These are phyloP conservation scores for Corylus heterophylla DNA, from an alignment of 306 rosid genomes.

Conservation along the genomic window DNA sequence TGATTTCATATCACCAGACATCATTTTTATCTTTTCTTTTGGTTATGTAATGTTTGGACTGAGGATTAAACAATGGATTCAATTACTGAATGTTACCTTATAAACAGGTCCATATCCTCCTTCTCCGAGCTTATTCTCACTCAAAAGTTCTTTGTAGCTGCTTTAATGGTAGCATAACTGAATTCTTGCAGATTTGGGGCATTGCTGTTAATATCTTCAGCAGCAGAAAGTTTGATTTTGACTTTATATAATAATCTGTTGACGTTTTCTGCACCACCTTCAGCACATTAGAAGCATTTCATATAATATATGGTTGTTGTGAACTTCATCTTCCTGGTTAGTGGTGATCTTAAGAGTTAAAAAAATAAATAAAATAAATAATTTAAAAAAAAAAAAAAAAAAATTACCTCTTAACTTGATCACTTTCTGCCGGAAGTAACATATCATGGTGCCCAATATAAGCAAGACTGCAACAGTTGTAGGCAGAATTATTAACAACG, in stretches of 20 bases:
- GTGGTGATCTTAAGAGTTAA: neutral
- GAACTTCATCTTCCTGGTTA: neutral
- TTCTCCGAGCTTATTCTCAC: slow-evolving; percentile 46
- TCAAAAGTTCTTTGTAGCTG: slow-evolving; percentile 53
- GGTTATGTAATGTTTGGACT: neutral
- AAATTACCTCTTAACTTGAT: slow-evolving; percentile 1
- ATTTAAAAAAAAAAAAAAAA: neutral
- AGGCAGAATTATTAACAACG: slow-evolving; percentile 11
- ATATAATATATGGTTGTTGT: neutral
- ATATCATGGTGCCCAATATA: neutral
- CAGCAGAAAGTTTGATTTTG: neutral
- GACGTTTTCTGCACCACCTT: neutral
- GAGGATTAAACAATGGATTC: slow-evolving; percentile 1
- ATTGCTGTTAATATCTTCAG: slow-evolving; percentile 14
- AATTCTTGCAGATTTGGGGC: slow-evolving; percentile 37
- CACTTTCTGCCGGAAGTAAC: neutral
- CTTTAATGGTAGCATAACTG: slow-evolving; percentile 36
- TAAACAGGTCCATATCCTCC: slow-evolving; percentile 56
- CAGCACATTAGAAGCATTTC: neutral
- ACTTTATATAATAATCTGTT: slow-evolving; percentile 10
- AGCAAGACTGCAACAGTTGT: neutral
- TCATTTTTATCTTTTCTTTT: neutral
- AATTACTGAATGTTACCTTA: slow-evolving; percentile 40
- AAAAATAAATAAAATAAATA: neutral
- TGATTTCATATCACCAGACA: neutral